Evolutionary conservation across 345 rosid species (phyloP).

Genomic region (Hypericum perforatum): DNA sequence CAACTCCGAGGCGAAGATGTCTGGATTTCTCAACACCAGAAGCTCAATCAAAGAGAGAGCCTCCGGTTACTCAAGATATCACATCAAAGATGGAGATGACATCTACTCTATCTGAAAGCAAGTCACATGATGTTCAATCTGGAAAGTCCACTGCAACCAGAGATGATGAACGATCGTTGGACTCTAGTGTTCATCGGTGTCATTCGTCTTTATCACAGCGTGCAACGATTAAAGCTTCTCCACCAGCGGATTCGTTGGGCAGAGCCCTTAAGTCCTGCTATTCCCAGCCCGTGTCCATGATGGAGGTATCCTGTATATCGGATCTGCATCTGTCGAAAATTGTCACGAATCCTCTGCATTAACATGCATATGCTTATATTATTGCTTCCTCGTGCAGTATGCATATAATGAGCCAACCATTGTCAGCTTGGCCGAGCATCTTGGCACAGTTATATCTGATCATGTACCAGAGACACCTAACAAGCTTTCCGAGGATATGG

Average conservation of each 20-base stretch:
- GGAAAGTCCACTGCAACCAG: slow-evolving; percentile 24
- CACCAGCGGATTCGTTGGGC: slow-evolving; percentile 42
- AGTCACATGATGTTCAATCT: slow-evolving; percentile 23
- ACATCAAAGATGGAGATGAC: slow-evolving; percentile 34
- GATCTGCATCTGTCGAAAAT: too few species aligned
- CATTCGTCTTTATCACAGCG: slow-evolving; percentile 72
- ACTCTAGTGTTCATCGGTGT: slow-evolving; percentile 60
- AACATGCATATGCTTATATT: too few species aligned
- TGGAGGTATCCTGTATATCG: slow-evolving; percentile 52
- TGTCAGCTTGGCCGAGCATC: slow-evolving; percentile 90
- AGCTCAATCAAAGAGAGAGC: slow-evolving; percentile 30
- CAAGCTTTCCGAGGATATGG: slow-evolving; percentile 93
- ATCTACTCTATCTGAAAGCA: slow-evolving; percentile 28
- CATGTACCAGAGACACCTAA: slow-evolving; percentile 85
- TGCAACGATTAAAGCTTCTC: slow-evolving; percentile 38
- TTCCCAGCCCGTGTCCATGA: slow-evolving; percentile 71
- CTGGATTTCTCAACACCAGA: slow-evolving; percentile 32
- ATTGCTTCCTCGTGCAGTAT: slow-evolving; percentile 33
- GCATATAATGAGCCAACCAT: slow-evolving; percentile 56
- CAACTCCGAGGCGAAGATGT: slow-evolving; percentile 34
- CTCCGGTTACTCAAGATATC: slow-evolving; percentile 24
- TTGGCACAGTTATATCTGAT: slow-evolving; percentile 79
- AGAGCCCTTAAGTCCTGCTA: slow-evolving; percentile 63
- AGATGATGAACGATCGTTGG: slow-evolving; percentile 35
- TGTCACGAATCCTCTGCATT: too few species aligned